Percentiles rank a stretch among this genome's conserved stretches.
phyloP scores from a whole-genome alignment of 2,329 filamentous ascomycete species.

The Aspergillus phoenicis region DNA sequence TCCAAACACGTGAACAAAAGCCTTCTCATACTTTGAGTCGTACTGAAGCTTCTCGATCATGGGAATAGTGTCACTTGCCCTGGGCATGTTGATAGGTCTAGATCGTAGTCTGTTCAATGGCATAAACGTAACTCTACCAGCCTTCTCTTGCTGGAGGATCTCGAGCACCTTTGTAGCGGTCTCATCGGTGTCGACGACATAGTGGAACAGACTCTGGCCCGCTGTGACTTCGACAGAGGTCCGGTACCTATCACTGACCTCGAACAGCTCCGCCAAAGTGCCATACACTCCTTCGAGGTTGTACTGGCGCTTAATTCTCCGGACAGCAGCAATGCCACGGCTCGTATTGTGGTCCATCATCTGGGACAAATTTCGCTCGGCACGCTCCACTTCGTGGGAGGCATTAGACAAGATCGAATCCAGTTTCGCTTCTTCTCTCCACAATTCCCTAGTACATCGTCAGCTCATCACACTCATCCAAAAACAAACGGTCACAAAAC shows the following conservation, averaged over 20 bases:
- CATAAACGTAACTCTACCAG: slow-evolving; percentile 91
- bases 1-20: slow-evolving; percentile 93
- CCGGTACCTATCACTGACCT: slow-evolving; percentile 81
- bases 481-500: not conserved
- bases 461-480: slow-evolving; percentile 5
- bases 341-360: slow-evolving; percentile 90
- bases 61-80: slow-evolving; percentile 82
- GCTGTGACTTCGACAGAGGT: slow-evolving; percentile 91
- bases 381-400: slow-evolving; percentile 72
- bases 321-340: slow-evolving; percentile 82
- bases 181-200: slow-evolving; percentile 87
- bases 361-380: slow-evolving; percentile 75
- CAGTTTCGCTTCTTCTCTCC: slow-evolving; percentile 85
- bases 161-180: slow-evolving; percentile 83
- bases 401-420: slow-evolving; percentile 75
- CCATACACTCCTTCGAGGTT: slow-evolving; percentile 87
- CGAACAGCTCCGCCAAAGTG: slow-evolving; percentile 88
- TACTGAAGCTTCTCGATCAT: slow-evolving; percentile 83
- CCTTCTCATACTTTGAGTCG: slow-evolving; percentile 74
- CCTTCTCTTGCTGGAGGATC: slow-evolving; percentile 73
- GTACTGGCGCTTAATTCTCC: slow-evolving; percentile 76
- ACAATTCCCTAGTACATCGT: slow-evolving; percentile 58
- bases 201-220: slow-evolving; percentile 90
- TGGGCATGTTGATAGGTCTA: slow-evolving; percentile 73
- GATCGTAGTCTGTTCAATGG: slow-evolving; percentile 80